Base-by-base conservation (phyloP, 345 rosid species). In the Populus nigra region DNA sequence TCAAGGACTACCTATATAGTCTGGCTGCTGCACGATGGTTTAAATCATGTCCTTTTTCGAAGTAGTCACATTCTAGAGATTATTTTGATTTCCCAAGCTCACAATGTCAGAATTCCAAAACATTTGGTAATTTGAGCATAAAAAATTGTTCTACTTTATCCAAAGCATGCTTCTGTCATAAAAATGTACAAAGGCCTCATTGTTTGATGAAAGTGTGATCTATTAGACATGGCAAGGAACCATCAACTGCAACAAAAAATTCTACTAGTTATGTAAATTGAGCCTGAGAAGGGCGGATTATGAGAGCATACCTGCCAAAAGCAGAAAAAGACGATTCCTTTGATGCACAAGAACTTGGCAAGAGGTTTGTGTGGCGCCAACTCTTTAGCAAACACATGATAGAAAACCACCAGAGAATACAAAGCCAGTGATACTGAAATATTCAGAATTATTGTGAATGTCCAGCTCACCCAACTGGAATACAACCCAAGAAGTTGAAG, bases 251-350 rank as follows among this genome's bases (percentile, higher is more conserved):
- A 39, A 39, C 41, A 39, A 39, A 39, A 39, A 39, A 39, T 39
- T 39, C 41, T 39, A 5, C 8, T 0, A 5, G 8, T 38, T 38
- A 38, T 38, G 73, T 8, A 76, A 9, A 39, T 20, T 12, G 10
- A 63, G 31, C 11, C 29, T n/a, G 1, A 31, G 36, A 76, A 61
- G 76, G 72, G 8, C 36, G 63, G 7, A 10, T 39, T 7, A 1
- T 39, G 41, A 39, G 41, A 39, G 41, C 33, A 78, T 88, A 96
- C 99, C 98, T 93, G 98, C 98, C 99, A 96, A 77, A 96, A 96
- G 94, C 93, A 89, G 78, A 96, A 93, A 91, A 96, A 93, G 76
- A 96, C 99, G 50, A 96, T 91, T 47, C 99, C 99, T 86, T 96
- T 96, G 85, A 96, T 89, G 92, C 99, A 96, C 88, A 96, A 72